Base-by-base conservation (phyloP, 352 stramenopile genomes). In the Pythium phragmiticola region DNA sequence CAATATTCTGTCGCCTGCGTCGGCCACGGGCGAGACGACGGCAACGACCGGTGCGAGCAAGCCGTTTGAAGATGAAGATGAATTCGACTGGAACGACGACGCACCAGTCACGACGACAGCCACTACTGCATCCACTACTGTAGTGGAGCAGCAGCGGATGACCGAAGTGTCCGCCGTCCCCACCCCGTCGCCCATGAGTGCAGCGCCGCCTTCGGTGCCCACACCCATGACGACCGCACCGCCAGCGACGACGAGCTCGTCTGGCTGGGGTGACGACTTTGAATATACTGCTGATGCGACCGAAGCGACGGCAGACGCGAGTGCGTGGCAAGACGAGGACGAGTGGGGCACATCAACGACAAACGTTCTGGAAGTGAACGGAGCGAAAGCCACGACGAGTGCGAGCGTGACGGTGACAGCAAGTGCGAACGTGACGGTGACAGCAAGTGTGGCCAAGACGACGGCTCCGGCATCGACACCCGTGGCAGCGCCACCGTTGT, bases 1-100 rank as follows among this genome's bases (percentile, higher is more conserved):
- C 21, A 73, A 75, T 4, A 82, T 93, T 62, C 69, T 93, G 14
- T 87, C 77, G 13, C 63, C 67, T 7, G 57, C 47, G 16, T 58
- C 52, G 1, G 56, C 36, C n/a, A 55, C 56, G 2, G 60, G 57
- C 17, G 51, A 65, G 23, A 58, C 51, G 1, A 30, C 41, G 0
- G 21, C 45, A 13, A 28, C 52, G 9, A 37, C 65, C 36, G 41
- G 41, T 42, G 33, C 60, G 49, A 64, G 7, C 46, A 68, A 66
- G 55, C 28, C 60, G 33, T 68, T 68, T 65, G 57, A 58, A 45
- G 57, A 65, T 50, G 65, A 72, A 19, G 64, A 63, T 16, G 53
- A 72, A 16, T 68, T 72, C 34, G 53, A 47, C 7, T 72, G 58
- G 65, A 48, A 19, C 8, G 53, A 68, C 33, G 65, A 65, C 21